Evolutionary conservation across 208 protist species (phyloP).

Genomic region (Acanthamoeba healyi): DNA sequence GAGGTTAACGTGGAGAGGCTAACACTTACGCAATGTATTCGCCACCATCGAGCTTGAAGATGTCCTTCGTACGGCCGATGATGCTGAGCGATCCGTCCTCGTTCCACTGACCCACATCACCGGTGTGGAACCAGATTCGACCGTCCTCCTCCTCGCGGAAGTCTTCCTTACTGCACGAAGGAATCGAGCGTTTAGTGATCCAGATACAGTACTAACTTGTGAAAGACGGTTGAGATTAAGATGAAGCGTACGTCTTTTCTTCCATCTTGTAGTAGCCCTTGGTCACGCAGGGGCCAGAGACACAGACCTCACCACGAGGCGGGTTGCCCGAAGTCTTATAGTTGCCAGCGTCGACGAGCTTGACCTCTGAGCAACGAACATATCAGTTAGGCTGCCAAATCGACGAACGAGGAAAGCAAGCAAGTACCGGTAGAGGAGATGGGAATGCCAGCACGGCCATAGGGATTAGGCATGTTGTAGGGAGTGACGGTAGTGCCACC

Average conservation of each 20-base stretch:
- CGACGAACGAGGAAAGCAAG: background rate
- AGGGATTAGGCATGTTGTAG: constrained; percentile 34
- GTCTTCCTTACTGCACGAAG: constrained; percentile 76
- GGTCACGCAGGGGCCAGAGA: constrained; percentile 88
- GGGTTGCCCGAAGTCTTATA: constrained; percentile 14
- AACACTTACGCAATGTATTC: constrained; percentile 88
- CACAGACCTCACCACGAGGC: constrained; percentile 86
- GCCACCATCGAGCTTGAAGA: constrained; percentile 94
- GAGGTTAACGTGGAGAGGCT: background rate
- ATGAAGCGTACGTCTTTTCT: constrained; percentile 87
- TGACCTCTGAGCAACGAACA: constrained; percentile 88
- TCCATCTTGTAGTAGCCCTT: constrained; percentile 90
- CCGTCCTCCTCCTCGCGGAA: constrained; percentile 88
- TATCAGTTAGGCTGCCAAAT: background rate
- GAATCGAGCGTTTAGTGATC: background rate
- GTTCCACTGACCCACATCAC: constrained; percentile 91
- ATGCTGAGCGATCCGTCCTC: constrained; percentile 88
- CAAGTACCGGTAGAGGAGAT: constrained; percentile 14
- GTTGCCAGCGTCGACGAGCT: constrained; percentile 93
- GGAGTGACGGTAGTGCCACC: constrained; percentile 35
- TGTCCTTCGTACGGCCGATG: constrained; percentile 94
- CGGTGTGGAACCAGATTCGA: constrained; percentile 93
- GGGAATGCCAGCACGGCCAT: constrained; percentile 23
- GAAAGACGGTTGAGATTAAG: constrained; percentile 83
- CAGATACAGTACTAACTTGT: background rate